Conservation (phyloP, 2,329 filamentous ascomycete species). For the Aspergillus tamarii region DNA sequence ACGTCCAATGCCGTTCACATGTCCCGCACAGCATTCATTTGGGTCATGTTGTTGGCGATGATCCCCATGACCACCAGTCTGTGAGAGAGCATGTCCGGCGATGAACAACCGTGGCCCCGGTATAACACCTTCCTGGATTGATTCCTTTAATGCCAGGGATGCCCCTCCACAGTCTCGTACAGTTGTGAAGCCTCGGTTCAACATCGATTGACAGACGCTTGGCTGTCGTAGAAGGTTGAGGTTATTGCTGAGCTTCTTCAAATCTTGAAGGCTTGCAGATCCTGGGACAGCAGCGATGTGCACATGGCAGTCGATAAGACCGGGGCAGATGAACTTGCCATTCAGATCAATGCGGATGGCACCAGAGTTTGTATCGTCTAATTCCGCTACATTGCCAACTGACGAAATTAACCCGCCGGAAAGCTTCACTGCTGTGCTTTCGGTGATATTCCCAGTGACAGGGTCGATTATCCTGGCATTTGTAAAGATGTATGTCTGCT, state of each 20-base stretch:
- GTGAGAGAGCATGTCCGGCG: constrained; percentile 56
- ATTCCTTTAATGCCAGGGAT: constrained; percentile 54
- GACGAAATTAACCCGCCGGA: not conserved
- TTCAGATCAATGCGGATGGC: constrained; percentile 17
- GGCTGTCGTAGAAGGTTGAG: constrained; percentile 26
- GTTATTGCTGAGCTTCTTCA: constrained; percentile 27
- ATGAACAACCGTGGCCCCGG: constrained; percentile 61
- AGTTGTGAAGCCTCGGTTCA: constrained; percentile 61
- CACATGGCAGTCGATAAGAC: constrained; percentile 31
- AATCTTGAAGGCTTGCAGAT: constrained; percentile 24
- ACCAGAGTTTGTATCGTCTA: not conserved
- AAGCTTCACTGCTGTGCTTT: not conserved
- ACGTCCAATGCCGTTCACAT: constrained; percentile 40
- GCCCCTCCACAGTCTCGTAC: constrained; percentile 64
- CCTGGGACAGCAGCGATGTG: constrained; percentile 31
- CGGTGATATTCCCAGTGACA: not conserved
- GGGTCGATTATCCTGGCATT: not conserved
- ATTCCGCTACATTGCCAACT: not conserved
- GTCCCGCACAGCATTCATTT: constrained; percentile 52
- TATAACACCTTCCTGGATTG: constrained; percentile 59
- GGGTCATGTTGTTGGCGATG: constrained; percentile 47
- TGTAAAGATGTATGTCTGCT: not conserved
- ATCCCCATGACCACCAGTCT: constrained; percentile 64
- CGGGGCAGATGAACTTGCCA: constrained; percentile 28
- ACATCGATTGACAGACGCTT: constrained; percentile 47